Evolutionary conservation across 2,329 filamentous ascomycete species (phyloP), one percentile per base, ranked within the genome.

Genomic region (Plenodomus biglobosus): DNA sequence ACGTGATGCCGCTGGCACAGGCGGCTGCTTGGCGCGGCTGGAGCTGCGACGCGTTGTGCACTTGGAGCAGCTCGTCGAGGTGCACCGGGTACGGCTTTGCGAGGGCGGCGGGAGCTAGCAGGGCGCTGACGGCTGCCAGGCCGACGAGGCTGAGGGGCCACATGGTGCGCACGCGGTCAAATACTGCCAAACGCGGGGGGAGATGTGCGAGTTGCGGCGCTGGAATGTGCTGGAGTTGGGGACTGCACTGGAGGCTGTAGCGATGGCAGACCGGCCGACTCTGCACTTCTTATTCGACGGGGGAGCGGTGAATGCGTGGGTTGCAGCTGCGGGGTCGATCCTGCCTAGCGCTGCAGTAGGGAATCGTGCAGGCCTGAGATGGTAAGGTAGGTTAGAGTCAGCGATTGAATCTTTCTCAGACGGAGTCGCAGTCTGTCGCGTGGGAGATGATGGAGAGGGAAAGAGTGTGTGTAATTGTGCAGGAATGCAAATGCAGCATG

Each of bases 51-150:
- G 59, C 58, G 41, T 70, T 70, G 57, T 68, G 66, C 17, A 62
- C 50, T n/a, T 59, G 40, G 13, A 43, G 44, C 16, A 65, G 50
- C 43, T 68, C 66, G 34, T 63, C 55, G 27, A 65, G 35, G 45
- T 66, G 64, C 20, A 56, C 57, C 8, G 64, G 66, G 42, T 65
- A 66, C 35, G 64, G 65, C 53, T 68, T 69, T 42, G 66, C 65
- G n/a, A 52, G 81, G 75, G 58, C 86, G 80, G 63, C 78, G 80
- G 57, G 74, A 80, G 47, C 79, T 79, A 10, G 74, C 79, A 10
- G 74, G 38, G 75, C 48, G 27, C 8, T 32, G 39, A 65, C 34
- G 13, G 73, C 78, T 37, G 73, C 72, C 42, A 69, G 54, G 45
- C 58, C 62, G 49, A 65, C 35, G 76, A 85, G 59, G 95, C 46